phyloP scores from a whole-genome alignment of 139 green algal genomes.

The Trebouxia sp. region DNA sequence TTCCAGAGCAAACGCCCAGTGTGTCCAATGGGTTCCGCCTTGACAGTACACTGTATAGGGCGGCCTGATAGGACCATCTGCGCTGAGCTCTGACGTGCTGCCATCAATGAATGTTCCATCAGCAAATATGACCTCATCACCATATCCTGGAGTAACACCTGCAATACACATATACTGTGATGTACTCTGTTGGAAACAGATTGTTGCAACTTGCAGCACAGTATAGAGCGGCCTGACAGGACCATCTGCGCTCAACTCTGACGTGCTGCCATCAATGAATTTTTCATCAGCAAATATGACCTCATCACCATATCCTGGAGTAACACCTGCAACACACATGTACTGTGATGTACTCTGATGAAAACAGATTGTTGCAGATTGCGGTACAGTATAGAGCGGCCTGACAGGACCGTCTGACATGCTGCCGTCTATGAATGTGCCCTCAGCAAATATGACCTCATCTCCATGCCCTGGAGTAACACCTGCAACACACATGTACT shows the following conservation, averaged over 20 bases:
- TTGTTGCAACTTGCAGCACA: conserved; percentile 42
- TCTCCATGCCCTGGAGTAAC: conserved; percentile 89
- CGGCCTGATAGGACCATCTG: conserved; percentile 87
- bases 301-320: conserved; percentile 87
- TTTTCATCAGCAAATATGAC: conserved; percentile 96
- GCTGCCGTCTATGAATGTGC: conserved; percentile 94
- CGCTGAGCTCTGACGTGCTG: conserved; percentile 87
- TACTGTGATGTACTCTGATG: too few relatives aligned
- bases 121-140: conserved; percentile 91
- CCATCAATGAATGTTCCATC: conserved; percentile 97
- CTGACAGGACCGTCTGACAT: conserved; percentile 91
- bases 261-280: conserved; percentile 93
- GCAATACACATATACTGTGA: too few relatives aligned
- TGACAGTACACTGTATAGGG: conserved; percentile 92
- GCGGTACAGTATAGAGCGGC: conserved; percentile 86
- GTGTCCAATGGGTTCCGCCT: conserved; percentile 89
- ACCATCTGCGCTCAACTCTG: conserved; percentile 90
- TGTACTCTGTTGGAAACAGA: too few relatives aligned
- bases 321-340: conserved; percentile 83
- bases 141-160: conserved; percentile 91
- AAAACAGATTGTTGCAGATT: too few relatives aligned
- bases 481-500: too few relatives aligned
- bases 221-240: conserved; percentile 88
- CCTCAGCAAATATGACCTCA: conserved; percentile 94
- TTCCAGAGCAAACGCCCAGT: conserved; percentile 73